Conservation (phyloP, 129 eudicot genomes). For the Lactuca sativa region DNA sequence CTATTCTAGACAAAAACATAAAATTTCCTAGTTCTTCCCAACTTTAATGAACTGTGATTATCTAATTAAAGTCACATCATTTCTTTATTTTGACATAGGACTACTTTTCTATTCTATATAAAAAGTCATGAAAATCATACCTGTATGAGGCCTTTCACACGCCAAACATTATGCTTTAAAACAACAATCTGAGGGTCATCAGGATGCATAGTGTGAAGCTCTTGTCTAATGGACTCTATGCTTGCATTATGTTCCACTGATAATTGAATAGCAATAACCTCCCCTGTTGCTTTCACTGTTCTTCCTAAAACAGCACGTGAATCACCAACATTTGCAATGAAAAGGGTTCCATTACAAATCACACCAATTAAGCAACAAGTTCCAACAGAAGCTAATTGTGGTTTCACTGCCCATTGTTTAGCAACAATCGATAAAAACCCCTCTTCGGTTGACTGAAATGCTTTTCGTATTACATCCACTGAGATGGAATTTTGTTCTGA, state of each 20-base stretch:
- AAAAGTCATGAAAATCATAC: conserved; percentile 23
- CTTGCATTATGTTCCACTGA: conserved; percentile 76
- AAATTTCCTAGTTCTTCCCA: no score
- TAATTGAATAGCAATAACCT: conserved; percentile 65
- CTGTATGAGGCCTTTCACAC: conserved; percentile 82
- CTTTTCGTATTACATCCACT: conserved; percentile 59
- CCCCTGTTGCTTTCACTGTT: conserved; percentile 61
- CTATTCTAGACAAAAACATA: no score
- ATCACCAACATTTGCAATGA: conserved; percentile 74
- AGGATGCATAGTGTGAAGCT: conserved; percentile 65
- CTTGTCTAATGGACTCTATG: conserved; percentile 68
- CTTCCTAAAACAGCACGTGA: conserved; percentile 82
- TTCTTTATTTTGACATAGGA: no score
- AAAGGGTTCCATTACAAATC: conserved; percentile 60
- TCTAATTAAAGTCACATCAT: no score
- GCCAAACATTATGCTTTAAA: conserved; percentile 80
- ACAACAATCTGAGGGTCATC: conserved; percentile 72
- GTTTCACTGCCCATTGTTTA: conserved; percentile 60
- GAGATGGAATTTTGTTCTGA: conserved; percentile 61
- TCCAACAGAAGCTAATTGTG: conserved; percentile 79
- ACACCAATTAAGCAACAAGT: conserved; percentile 75
- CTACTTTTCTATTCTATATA: no score
- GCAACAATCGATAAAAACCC: conserved; percentile 65
- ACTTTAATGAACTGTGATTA: no score
- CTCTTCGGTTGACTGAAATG: conserved; percentile 75